Evolutionary conservation across 371 early-diverging fungal genomes (phyloP).

Genomic region (Mucor circinelloides): DNA sequence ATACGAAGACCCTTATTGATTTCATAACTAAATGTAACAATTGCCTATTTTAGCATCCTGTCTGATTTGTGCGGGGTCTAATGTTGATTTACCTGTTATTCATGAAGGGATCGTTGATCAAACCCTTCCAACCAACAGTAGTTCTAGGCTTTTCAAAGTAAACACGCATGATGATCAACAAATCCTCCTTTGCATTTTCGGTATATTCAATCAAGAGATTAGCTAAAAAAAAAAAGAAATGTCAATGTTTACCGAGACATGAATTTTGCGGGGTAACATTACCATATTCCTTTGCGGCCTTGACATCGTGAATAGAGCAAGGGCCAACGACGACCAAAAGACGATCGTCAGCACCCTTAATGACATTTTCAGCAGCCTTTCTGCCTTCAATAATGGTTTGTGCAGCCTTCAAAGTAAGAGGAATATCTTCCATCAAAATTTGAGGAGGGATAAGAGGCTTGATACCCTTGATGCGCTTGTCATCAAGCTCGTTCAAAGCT

Average conservation of each 20-base stretch:
- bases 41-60: background rate
- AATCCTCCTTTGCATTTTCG: conserved; percentile 59
- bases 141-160: conserved; percentile 97
- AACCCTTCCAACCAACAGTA: conserved; percentile 94
- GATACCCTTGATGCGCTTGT: conserved; percentile 86
- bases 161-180: conserved; percentile 87
- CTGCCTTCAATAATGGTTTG: conserved; percentile 55
- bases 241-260: background rate
- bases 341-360: conserved; percentile 78
- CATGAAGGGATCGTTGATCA: conserved; percentile 84
- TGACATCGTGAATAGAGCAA: conserved; percentile 88
- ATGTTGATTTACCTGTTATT: conserved; percentile 51
- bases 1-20: conserved; percentile 91
- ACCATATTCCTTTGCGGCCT: conserved; percentile 89
- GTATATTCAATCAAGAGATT: conserved; percentile 59
- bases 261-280: conserved; percentile 3
- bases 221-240: conserved; percentile 21
- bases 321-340: conserved; percentile 91
- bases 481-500: conserved; percentile 92
- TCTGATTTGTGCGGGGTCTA: background rate
- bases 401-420: conserved; percentile 61
- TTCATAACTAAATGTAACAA: conserved; percentile 58
- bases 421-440: conserved; percentile 90
- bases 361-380: conserved; percentile 68
- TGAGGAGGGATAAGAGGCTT: conserved; percentile 94